A percentile compares a stretch with the other conserved stretches of the same genome.
Conservation (phyloP, 1,139 yeast genomes). For the Suhomyces bolitotheri region DNA sequence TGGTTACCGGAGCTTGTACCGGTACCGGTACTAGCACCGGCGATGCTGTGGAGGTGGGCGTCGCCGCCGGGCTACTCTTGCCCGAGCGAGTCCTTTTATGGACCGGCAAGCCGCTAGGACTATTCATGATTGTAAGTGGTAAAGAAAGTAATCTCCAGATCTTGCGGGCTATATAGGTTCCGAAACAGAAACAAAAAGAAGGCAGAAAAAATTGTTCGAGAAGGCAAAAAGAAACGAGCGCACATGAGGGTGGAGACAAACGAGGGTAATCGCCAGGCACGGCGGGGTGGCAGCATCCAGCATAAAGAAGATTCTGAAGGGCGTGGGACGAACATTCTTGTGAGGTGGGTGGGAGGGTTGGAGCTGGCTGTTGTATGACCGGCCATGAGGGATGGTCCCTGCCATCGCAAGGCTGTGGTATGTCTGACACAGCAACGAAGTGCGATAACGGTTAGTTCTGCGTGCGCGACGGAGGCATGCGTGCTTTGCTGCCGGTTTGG, state of each 20-base stretch:
- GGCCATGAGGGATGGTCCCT: no score
- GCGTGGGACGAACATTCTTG: no score
- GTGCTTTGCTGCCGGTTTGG: no score
- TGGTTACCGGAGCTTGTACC: no score
- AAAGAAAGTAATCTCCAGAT: slow-evolving; percentile 2
- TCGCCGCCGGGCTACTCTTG: background rate
- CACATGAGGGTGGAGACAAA: background rate
- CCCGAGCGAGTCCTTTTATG: no score
- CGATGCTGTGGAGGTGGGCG: background rate
- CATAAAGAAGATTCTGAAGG: background rate
- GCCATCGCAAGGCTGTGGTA: no score
- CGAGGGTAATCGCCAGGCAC: background rate
- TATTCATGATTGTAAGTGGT: slow-evolving; percentile 4
- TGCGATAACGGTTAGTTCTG: background rate
- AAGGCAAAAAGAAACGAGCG: slow-evolving; percentile 13
- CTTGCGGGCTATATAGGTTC: slow-evolving; percentile 5
- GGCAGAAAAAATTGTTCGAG: slow-evolving; percentile 12
- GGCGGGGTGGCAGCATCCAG: background rate
- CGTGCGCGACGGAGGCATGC: background rate
- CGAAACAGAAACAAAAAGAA: slow-evolving; percentile 11
- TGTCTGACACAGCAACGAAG: background rate
- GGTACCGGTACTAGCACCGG: no score
- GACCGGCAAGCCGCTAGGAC: slow-evolving; percentile 3
- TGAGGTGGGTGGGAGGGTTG: background rate
- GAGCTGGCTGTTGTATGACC: no score